Base-by-base conservation (phyloP, 179 eudicot genomes). In the Silene vulgaris region DNA sequence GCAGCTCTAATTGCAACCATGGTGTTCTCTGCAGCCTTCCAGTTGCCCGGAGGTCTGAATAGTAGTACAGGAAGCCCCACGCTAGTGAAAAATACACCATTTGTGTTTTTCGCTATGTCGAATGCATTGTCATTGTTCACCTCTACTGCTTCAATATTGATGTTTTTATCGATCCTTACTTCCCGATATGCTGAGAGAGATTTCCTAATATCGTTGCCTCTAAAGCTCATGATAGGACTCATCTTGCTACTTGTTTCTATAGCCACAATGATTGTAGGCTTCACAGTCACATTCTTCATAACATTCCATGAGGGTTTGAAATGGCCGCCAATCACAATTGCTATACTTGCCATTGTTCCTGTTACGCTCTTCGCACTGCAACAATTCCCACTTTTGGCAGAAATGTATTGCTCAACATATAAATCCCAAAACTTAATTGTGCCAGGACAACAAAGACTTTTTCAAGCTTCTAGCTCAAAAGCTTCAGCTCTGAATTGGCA, bases 111-210 rank as follows among this genome's bases (percentile, higher is more conserved):
- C 4, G 71, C 77, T 0, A 35, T 75, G 21, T 65, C 29, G 1
- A 75, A 65, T 52, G 77, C 50, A 21, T 12, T 75, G 17, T 75
- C 77, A 6, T 65, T 75, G 19, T 75, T 65, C 77, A 75, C 48
- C 35, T 83, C 59, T 3, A 29, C 70, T 32, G 5, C 70, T 65
- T 29, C 70, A 32, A 30, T 65, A 29, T 32, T 65, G 45, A 57
- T 80, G 81, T 77, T 75, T 76, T 66, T 83, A 70, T 70, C 79
- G 2, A 80, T 83, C 37, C 75, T 83, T 2, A 83, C 81, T 4
- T 75, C 81, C 1, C 77, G 81, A 0, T 83, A 80, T 65, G 83
- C 83, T 12, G 83, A 83, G 52, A 35, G 65, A 7, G 85, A 83
- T 43, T 83, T 79, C 20, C 74, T 74, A 0, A 60, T 35, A 54